Percentiles rank a stretch among this genome's conserved stretches.
Conservation (phyloP, 768 basidiomycete genomes). For the Leccinum boreale region DNA sequence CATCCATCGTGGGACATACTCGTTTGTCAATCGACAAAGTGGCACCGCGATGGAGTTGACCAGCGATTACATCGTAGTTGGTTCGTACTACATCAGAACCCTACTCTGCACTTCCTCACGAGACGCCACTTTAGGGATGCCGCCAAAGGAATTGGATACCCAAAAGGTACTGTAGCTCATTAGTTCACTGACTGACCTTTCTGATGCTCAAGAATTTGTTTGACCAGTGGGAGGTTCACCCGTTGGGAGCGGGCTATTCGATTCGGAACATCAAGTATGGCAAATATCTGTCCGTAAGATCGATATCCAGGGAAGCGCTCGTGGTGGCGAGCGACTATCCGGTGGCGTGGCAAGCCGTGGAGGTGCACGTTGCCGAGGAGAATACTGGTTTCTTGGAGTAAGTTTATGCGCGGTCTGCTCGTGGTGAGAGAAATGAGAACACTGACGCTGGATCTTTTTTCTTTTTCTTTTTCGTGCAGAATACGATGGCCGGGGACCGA, state of each 20-base stretch:
- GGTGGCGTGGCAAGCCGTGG: slow-evolving; percentile 26
- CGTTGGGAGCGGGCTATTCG: slow-evolving; percentile 27
- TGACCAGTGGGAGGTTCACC: slow-evolving; percentile 29
- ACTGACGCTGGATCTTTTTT: background rate
- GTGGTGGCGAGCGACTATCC: slow-evolving; percentile 29
- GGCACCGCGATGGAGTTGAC: slow-evolving; percentile 31
- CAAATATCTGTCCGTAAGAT: slow-evolving; percentile 27
- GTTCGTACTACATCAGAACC: slow-evolving; percentile 8
- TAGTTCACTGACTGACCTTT: background rate
- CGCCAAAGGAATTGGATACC: slow-evolving; percentile 26
- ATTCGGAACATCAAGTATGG: slow-evolving; percentile 32
- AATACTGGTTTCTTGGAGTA: slow-evolving; percentile 29
- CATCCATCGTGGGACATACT: slow-evolving; percentile 30
- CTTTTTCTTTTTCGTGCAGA: slow-evolving; percentile 7
- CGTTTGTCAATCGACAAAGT: slow-evolving; percentile 31
- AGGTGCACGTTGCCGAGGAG: slow-evolving; percentile 25
- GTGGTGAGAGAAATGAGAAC: background rate
- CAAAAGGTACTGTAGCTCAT: slow-evolving; percentile 20
- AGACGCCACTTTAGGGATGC: slow-evolving; percentile 22
- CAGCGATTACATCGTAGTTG: slow-evolving; percentile 22
- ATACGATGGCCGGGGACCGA: slow-evolving; percentile 30
- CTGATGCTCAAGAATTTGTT: background rate
- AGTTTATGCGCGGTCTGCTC: background rate
- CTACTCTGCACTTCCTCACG: background rate
- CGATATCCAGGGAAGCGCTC: slow-evolving; percentile 23